Evolutionary conservation across 1,284 basidiomycete species (phyloP), one percentile per base, ranked within the genome.

Genomic region (Ceratobasidium sp.): DNA sequence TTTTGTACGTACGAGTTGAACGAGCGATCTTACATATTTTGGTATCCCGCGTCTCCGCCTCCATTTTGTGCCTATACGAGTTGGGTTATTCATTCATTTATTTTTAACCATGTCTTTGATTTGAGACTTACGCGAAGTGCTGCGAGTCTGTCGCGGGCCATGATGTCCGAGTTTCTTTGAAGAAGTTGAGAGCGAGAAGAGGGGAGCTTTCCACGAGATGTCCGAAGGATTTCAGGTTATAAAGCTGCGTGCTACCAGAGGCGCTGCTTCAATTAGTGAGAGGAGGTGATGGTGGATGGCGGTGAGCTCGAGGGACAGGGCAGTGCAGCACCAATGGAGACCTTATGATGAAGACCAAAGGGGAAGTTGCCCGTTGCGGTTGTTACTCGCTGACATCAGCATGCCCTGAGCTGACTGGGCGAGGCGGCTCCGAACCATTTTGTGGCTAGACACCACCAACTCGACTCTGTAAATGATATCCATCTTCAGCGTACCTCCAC

Each of bases 141-240:
- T 83, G 94, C 93, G 81, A 95, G 89, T 89, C 94, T 91, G 87
- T 95, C 93, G 89, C 92, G 90, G 80, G 92, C 91, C 92, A 95
- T 95, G 82, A 80, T 85, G 69, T 77, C 40, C 28, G n/a, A 53
- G 18, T 71, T 33, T 28, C 5, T 69, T 51, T 15, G 66, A 39
- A 69, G 46, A 51, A 44, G 18, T 49, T 67, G 64, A 60, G 58
- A 39, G 39, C 13, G 40, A 13, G 61, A 6, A 49, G 42, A 51
- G 67, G 2, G 49, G 51, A 55, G 67, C 5, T 51, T 53, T 39
- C 26, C 40, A 40, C 23, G 6, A 33, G 20, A 26, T 56, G 67
- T 33, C 33, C 33, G 49, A 23, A n/a, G 75, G 26, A 55, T 46
- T 39, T 66, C 46, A 18, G 42, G 61, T 49, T 76, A 66, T 76